phyloP scores from a whole-genome alignment of 331 rosid species.

The Acacia concinna region DNA sequence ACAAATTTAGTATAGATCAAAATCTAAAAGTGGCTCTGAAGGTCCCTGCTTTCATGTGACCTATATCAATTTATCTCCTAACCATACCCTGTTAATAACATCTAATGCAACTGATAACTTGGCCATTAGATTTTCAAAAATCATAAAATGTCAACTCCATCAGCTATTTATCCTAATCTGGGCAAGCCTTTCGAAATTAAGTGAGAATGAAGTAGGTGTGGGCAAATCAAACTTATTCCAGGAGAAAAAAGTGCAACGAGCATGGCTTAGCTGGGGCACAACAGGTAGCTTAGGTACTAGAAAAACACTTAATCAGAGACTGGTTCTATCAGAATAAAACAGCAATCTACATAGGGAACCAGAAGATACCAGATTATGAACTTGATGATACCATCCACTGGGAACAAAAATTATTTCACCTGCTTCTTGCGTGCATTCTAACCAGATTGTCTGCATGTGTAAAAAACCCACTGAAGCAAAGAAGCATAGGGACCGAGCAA shows the following conservation, averaged over 20 bases:
- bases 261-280: neutral
- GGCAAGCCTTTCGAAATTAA: slow-evolving; percentile 17
- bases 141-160: neutral
- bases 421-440: slow-evolving; percentile 82
- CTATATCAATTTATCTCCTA: slow-evolving; percentile 17
- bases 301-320: neutral
- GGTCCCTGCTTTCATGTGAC: neutral
- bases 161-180: neutral
- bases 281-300: neutral
- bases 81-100: slow-evolving; percentile 11
- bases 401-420: slow-evolving; percentile 92
- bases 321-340: neutral
- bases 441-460: slow-evolving; percentile 69
- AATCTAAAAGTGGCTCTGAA: slow-evolving; percentile 3
- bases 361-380: slow-evolving; percentile 75
- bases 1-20: slow-evolving; percentile 4
- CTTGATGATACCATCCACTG: slow-evolving; percentile 98
- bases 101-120: slow-evolving; percentile 7
- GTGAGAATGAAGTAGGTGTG: neutral
- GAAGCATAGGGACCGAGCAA: slow-evolving; percentile 19
- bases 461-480: slow-evolving; percentile 32
- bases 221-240: neutral
- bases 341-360: slow-evolving; percentile 15
- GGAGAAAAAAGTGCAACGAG: neutral
- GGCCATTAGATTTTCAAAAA: slow-evolving; percentile 9